These are phyloP conservation scores for Ceratocystis lukuohia DNA, from an alignment of 2,329 filamentous ascomycete species.

Conservation along the genomic window DNA sequence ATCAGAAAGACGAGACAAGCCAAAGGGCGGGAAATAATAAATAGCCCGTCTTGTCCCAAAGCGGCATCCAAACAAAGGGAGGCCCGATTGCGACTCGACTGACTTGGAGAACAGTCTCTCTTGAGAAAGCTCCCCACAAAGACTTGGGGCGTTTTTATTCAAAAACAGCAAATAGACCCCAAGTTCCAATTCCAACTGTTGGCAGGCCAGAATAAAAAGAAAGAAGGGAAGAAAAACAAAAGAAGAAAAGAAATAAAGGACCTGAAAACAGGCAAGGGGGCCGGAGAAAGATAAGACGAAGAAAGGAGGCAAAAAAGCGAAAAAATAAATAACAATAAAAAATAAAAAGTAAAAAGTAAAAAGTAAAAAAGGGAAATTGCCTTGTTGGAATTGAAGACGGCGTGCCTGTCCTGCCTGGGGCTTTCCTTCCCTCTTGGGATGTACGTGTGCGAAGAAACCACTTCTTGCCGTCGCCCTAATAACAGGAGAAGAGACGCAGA, in stretches of 20 bases:
- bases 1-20: neutral
- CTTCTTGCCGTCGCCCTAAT: neutral
- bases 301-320: neutral
- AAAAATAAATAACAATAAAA: neutral
- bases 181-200: neutral
- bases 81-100: neutral
- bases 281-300: neutral
- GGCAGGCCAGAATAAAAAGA: neutral
- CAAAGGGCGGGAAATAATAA: neutral
- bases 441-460: no score
- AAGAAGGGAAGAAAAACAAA: neutral
- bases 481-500: no score
- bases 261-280: neutral
- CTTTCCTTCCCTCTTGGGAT: neutral
- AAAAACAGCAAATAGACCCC: neutral
- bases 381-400: neutral
- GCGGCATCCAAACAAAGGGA: neutral
- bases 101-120: no score
- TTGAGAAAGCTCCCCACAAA: no score
- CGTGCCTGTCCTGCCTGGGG: neutral
- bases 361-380: neutral
- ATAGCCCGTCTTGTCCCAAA: neutral
- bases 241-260: neutral
- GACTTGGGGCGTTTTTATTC: no score
- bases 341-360: neutral